Base-by-base conservation (phyloP, 495 filamentous ascomycete genomes). In the Lindgomyces ingoldianus region DNA sequence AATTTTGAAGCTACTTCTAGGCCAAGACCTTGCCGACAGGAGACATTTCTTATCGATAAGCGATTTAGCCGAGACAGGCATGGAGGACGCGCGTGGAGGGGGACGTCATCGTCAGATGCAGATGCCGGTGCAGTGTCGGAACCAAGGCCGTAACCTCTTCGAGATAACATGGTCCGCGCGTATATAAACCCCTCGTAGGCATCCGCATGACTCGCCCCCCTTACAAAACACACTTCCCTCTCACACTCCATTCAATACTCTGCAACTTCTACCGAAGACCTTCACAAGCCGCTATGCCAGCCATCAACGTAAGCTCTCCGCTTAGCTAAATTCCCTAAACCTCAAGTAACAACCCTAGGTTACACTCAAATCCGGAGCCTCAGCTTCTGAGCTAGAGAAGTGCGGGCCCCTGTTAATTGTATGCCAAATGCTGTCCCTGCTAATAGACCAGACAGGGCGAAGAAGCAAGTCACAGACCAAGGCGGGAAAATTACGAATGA, bases 401-500 rank as follows among this genome's bases (percentile, higher is more conserved):
- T 91, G 72, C 63, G 45, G 36, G 68, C 70, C 47, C 73, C 49
- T 14, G n/a, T 27, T 18, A 48, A 39, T 39, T 14, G 14, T 6
- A 39, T 39, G 6, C 33, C 14, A 39, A 6, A 39, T 39, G 33
- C 6, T 14, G 33, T n/a, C n/a, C n/a, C 6, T 39, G 14, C 14
- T 39, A 14, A 39, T 14, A 6, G 33, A 39, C 33, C 14, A 26
- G 47, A 6, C 69, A 91, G 88, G 61, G 88, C 90, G 62, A 96
- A 96, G 85, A 76, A 90, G 62, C 69, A 83, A 1, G 87, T 85
- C 52, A 74, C 70, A 45, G 78, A 83, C 29, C 84, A 91, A 68
- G 93, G 93, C 60, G 94, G 93, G 62, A 83, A 81, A 71, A 92
- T 97, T 77, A 84, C 76, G 54, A 85, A 93, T 68, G 89, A 93